Evolutionary conservation across 805 yeast genomes (phyloP).

Genomic region (Clavispora santaluciae): DNA sequence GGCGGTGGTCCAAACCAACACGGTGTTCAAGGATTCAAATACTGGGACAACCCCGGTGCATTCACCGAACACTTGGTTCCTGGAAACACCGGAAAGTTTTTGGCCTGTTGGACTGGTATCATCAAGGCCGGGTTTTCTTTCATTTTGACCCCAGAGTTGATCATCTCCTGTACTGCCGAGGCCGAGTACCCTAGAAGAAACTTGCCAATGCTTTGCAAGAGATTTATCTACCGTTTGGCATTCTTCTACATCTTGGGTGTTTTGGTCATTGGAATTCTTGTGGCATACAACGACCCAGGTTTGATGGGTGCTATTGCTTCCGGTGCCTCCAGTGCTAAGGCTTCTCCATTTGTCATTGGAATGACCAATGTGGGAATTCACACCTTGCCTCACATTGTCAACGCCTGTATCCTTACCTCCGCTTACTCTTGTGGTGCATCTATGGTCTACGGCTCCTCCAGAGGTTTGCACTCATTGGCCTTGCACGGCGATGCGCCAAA

Average conservation of each 20-base stretch:
- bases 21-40: conserved; percentile 44
- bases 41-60: conserved; percentile 29
- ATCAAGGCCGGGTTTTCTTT: conserved; percentile 4
- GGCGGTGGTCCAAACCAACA: conserved; percentile 34
- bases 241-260: conserved; percentile 16
- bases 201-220: conserved; percentile 45
- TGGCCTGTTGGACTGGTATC: conserved; percentile 4
- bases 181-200: conserved; percentile 52
- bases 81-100: conserved; percentile 3
- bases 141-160: conserved; percentile 4
- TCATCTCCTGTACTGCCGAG: conserved; percentile 49
- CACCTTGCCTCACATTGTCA: conserved; percentile 3
- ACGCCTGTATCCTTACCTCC: conserved; percentile 4
- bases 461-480: conserved; percentile 50
- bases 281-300: conserved; percentile 1
- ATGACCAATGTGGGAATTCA: conserved; percentile 1
- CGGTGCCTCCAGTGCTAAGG: not conserved
- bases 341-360: conserved; percentile 4
- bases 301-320: conserved; percentile 1
- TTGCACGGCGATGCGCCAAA: conserved; percentile 53
- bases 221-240: conserved; percentile 1
- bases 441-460: conserved; percentile 66
- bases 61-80: conserved; percentile 8
- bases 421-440: conserved; percentile 22
- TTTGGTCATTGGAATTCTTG: conserved; percentile 13